phyloP scores from a whole-genome alignment of 2,329 filamentous ascomycete species.

The Alternaria viburni region DNA sequence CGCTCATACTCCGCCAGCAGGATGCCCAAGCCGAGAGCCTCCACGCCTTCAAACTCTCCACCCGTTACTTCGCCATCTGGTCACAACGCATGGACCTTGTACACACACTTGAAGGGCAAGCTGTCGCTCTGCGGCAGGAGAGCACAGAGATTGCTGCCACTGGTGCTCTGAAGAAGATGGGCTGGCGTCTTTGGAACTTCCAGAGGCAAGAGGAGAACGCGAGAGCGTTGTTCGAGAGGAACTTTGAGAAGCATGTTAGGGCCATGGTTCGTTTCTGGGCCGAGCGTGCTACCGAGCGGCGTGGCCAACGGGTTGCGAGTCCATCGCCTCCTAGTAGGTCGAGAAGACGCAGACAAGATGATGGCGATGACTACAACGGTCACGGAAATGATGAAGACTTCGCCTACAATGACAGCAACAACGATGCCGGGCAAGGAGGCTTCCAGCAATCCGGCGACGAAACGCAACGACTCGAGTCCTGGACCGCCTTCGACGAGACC shows the following conservation, averaged over 20 bases:
- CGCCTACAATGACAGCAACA: background rate
- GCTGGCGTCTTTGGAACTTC: slow-evolving; percentile 63
- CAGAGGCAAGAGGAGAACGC: slow-evolving; percentile 59
- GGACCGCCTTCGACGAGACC: slow-evolving; percentile 48
- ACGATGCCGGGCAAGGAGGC: slow-evolving; percentile 5
- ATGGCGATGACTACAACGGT: background rate
- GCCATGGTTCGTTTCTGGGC: slow-evolving; percentile 64
- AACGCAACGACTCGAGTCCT: slow-evolving; percentile 43
- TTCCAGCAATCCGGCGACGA: slow-evolving; percentile 29
- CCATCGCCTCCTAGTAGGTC: slow-evolving; percentile 30
- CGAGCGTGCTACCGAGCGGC: slow-evolving; percentile 49
- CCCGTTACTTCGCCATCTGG: slow-evolving; percentile 38
- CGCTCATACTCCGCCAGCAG: slow-evolving; percentile 30
- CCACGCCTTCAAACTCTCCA: slow-evolving; percentile 33
- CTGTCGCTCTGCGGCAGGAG: slow-evolving; percentile 54
- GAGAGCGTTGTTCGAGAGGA: slow-evolving; percentile 59
- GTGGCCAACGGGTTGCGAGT: slow-evolving; percentile 27
- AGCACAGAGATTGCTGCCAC: slow-evolving; percentile 56
- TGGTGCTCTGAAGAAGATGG: slow-evolving; percentile 61
- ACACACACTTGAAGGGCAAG: slow-evolving; percentile 50
- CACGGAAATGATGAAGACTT: background rate
- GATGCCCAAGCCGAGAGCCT: slow-evolving; percentile 33
- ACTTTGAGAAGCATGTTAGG: slow-evolving; percentile 61
- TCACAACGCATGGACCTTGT: slow-evolving; percentile 32
- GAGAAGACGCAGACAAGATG: slow-evolving; percentile 13